These are phyloP conservation scores for Chloris gayana DNA, from an alignment of 176 grass and related monocot species.

Conservation along the genomic window DNA sequence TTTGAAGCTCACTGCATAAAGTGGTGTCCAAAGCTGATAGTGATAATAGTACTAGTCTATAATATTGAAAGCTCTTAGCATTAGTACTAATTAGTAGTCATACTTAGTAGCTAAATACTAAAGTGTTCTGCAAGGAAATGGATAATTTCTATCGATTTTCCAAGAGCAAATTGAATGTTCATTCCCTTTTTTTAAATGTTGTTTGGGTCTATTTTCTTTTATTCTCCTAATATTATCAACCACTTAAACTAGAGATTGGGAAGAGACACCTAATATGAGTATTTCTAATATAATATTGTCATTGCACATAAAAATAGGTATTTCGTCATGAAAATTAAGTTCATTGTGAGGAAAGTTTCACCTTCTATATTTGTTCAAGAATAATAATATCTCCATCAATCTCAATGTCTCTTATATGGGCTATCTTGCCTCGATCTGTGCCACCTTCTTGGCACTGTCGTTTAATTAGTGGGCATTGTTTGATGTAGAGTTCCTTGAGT, in stretches of 20 bases:
- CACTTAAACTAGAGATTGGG: not conserved
- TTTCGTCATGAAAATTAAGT: conserved; percentile 4
- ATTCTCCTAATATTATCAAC: not conserved
- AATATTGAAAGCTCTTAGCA: not conserved
- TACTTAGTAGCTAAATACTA: not conserved
- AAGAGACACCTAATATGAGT: not conserved
- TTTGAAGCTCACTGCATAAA: not conserved
- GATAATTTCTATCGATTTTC: not conserved
- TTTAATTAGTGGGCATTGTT: conserved; percentile 57
- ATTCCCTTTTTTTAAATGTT: not conserved
- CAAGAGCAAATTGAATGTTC: not conserved
- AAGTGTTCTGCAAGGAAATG: not conserved
- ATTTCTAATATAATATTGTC: not conserved
- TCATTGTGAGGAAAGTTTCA: conserved; percentile 19
- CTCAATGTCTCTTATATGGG: conserved; percentile 57
- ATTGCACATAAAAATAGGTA: not conserved
- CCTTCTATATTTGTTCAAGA: conserved; percentile 50
- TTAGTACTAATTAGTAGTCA: not conserved
- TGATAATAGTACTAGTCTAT: not conserved
- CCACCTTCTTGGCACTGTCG: conserved; percentile 56
- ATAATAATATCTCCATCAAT: conserved; percentile 65
- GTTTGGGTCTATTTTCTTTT: not conserved
- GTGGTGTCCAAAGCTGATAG: not conserved
- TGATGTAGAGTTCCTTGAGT: conserved; percentile 75
- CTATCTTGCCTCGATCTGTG: conserved; percentile 55